Base-by-base conservation (phyloP, 352 stramenopile genomes). In the Elongisporangium prolatum region DNA sequence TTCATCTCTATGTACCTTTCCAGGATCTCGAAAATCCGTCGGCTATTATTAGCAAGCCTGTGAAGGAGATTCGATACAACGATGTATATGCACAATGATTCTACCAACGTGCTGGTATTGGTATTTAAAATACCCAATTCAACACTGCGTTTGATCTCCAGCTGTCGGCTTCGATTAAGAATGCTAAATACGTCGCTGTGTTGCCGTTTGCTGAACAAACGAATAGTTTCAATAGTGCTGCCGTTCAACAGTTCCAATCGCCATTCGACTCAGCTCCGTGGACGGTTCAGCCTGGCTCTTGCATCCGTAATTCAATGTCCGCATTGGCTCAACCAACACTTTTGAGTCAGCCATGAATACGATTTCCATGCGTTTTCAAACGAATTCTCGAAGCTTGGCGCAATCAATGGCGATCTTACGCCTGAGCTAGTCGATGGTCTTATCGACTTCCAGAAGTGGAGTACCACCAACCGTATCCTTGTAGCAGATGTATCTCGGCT, bases 341-440 rank as follows among this genome's bases (percentile, higher is more conserved):
- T 73, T 73, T n/a, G 47, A 60, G 60, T 66, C 16, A 60, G 34
- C 5, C 20, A 63, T 51, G 66, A 72, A 44, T 72, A 64, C 21
- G 61, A 69, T 21, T 72, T 58, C 48, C 16, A 56, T 13, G 5
- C 48, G 0, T 72, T 63, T 28, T 18, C 11, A 11, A 54, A 69
- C 56, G 61, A 69, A 44, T 60, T 66, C 2, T 28, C 38, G 6
- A 72, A 72, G 47, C 11, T 72, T 16, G 21, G 18, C 48, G 49
- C 61, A 2, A 66, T 72, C 21, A 72, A 72, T 53, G 65, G 61
- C 57, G 54, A 57, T 55, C 51, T 62, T 1, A 62, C 57, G n/a
- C n/a, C n/a, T n/a, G n/a, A n/a, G n/a, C n/a, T n/a, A n/a, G n/a
- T n/a, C n/a, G n/a, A n/a, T n/a, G n/a, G n/a, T 52, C 57, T 69